phyloP scores from a whole-genome alignment of 306 rosid genomes.

The Urtica urens region DNA sequence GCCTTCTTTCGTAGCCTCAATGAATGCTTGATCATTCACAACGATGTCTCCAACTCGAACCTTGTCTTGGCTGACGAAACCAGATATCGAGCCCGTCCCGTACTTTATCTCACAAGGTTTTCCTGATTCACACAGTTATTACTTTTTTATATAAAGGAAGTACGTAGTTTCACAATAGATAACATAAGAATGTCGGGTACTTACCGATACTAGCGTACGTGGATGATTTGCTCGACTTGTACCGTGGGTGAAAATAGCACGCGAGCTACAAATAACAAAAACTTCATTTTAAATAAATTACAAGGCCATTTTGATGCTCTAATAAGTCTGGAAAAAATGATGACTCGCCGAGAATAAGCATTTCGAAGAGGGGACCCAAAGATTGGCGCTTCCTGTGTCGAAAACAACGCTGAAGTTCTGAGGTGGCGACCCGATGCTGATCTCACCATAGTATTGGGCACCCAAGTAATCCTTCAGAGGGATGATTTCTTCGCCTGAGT shows the following conservation, averaged over 20 bases:
- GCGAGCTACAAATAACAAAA: constrained; percentile 40
- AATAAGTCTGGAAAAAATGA: neutral
- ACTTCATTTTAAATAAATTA: constrained; percentile 11
- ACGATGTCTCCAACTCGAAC: constrained; percentile 56
- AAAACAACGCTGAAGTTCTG: constrained; percentile 72
- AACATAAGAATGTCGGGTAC: neutral
- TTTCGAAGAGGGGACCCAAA: constrained; percentile 79
- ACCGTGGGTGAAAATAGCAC: constrained; percentile 55
- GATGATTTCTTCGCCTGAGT: constrained; percentile 33
- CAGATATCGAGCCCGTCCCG: constrained; percentile 75
- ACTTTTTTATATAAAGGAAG: neutral
- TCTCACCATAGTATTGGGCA: constrained; percentile 84
- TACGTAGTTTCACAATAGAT: constrained; percentile 4
- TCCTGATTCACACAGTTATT: constrained; percentile 37
- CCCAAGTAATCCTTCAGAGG: constrained; percentile 64
- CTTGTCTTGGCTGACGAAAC: constrained; percentile 70
- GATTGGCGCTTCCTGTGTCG: constrained; percentile 82
- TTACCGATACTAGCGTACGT: constrained; percentile 56
- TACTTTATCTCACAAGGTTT: constrained; percentile 49
- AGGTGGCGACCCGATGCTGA: constrained; percentile 80
- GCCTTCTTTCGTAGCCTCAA: constrained; percentile 71
- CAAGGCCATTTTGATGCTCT: neutral
- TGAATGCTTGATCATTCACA: constrained; percentile 72
- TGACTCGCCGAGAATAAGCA: constrained; percentile 71
- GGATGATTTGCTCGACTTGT: constrained; percentile 53